phyloP scores from a whole-genome alignment of 208 protist species.

The Crithidia expoeki region DNA sequence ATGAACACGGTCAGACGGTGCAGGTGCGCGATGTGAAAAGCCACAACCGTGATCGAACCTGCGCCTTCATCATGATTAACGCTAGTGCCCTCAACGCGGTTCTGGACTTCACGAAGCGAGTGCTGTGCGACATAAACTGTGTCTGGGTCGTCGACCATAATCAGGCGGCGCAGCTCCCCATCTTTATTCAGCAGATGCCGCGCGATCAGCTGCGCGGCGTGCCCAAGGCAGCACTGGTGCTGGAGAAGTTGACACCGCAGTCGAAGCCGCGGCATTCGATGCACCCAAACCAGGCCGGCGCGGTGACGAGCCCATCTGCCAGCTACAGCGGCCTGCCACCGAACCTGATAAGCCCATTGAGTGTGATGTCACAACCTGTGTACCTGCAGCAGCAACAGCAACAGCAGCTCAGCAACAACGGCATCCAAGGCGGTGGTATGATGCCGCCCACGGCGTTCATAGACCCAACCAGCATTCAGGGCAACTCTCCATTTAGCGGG shows the following conservation, averaged over 20 bases:
- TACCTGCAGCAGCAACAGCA: slow-evolving; percentile 27
- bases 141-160: slow-evolving; percentile 69
- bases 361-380: slow-evolving; percentile 10
- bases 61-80: slow-evolving; percentile 87
- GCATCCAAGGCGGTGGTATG: background rate
- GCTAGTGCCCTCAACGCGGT: slow-evolving; percentile 48
- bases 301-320: background rate
- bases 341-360: slow-evolving; percentile 17
- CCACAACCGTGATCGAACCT: slow-evolving; percentile 80
- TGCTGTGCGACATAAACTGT: slow-evolving; percentile 80
- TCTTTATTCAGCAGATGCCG: slow-evolving; percentile 61
- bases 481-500: slow-evolving; percentile 12
- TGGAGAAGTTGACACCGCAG: slow-evolving; percentile 71
- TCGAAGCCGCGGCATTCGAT: slow-evolving; percentile 23
- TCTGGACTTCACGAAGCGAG: slow-evolving; percentile 70
- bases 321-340: slow-evolving; percentile 7
- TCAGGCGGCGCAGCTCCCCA: slow-evolving; percentile 41
- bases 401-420: slow-evolving; percentile 29
- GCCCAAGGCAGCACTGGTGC: slow-evolving; percentile 79
- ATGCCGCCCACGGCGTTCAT: slow-evolving; percentile 6
- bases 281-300: background rate
- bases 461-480: slow-evolving; percentile 9
- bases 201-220: slow-evolving; percentile 72
- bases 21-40: slow-evolving; percentile 81
- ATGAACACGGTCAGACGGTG: slow-evolving; percentile 49